These are phyloP conservation scores for Umbilicus rupestris DNA, from an alignment of 164 flowering plant species.

Conservation along the genomic window DNA sequence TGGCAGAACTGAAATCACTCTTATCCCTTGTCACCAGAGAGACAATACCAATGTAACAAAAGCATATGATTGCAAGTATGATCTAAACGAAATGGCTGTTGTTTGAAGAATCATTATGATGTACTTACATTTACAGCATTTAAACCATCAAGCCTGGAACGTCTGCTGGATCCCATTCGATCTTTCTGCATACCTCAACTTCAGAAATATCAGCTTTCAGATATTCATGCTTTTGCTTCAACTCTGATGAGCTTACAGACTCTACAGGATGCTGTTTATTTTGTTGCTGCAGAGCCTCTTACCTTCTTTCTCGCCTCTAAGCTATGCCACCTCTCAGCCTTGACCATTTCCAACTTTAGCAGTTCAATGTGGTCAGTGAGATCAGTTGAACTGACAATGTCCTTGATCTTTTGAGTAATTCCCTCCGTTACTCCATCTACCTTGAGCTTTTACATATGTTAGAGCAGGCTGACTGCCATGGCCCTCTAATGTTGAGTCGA, in stretches of 20 bases:
- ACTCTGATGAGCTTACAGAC: constrained; percentile 30
- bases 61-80: too few relatives aligned
- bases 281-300: constrained; percentile 35
- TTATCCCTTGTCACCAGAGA: too few relatives aligned
- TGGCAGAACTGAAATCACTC: too few relatives aligned
- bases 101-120: too few relatives aligned
- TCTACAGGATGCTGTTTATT: constrained; percentile 45
- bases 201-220: constrained; percentile 33
- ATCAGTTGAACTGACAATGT: constrained; percentile 33
- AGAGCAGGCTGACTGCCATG: constrained; percentile 14
- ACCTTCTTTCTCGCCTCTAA: constrained; percentile 39
- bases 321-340: constrained; percentile 43
- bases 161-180: too few relatives aligned
- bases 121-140: too few relatives aligned
- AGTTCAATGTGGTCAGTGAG: constrained; percentile 44
- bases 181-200: too few relatives aligned
- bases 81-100: too few relatives aligned
- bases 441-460: constrained; percentile 22
- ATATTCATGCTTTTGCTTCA: constrained; percentile 42
- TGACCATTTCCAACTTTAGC: constrained; percentile 43
- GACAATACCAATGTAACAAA: too few relatives aligned
- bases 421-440: constrained; percentile 39
- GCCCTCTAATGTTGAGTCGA: constrained; percentile 18
- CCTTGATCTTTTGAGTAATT: constrained; percentile 30
- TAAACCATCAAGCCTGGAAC: too few relatives aligned